Base-by-base conservation (phyloP, 805 yeast genomes). In the Teunomyces lycoperdinae region DNA sequence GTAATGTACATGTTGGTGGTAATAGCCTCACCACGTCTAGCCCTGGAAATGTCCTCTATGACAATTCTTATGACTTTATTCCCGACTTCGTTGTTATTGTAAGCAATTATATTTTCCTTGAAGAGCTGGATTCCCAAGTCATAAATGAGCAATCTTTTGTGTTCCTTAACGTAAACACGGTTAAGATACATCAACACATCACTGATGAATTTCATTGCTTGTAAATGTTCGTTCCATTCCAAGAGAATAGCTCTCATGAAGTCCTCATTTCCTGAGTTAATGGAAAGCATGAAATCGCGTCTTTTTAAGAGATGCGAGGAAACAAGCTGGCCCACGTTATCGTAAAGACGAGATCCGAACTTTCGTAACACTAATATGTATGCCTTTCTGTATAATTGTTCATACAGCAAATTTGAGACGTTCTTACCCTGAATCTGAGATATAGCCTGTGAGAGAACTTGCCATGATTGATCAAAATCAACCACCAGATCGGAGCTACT, bases 171-270 rank as follows among this genome's bases (percentile, higher is more conserved):
- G 56, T 87, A 89, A 0, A 88, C 96, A 39, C 96, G 77, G 60
- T 90, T 96, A 60, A 91, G 65, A 59, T 90, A 90, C 87, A 90
- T 84, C 61, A 89, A 69, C 3, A 90, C 87, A 63, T 91, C 96
- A 56, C 91, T 79, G 39, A 89, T 79, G 77, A 88, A 81, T 52
- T 87, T 76, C 84, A 88, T 86, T 43, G 85, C 76, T 34, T 83
- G 74, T 33, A 83, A 63, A 61, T 87, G 92, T 42, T 83, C 88
- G 32, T 79, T 75, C 96, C 96, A 90, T 47, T 77, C 79, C 3
- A 49, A 44, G 2, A 72, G 56, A 6, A 77, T 57, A 3, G 61
- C 61, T 38, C 63, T 64, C 51, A 79, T 57, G 39, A 75, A 67
- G 17, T 62, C 68, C 46, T 65, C 72, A 16, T 57, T 57, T 17